phyloP scores from a whole-genome alignment of 2,329 filamentous ascomycete species.

The Penicillium sp. region DNA sequence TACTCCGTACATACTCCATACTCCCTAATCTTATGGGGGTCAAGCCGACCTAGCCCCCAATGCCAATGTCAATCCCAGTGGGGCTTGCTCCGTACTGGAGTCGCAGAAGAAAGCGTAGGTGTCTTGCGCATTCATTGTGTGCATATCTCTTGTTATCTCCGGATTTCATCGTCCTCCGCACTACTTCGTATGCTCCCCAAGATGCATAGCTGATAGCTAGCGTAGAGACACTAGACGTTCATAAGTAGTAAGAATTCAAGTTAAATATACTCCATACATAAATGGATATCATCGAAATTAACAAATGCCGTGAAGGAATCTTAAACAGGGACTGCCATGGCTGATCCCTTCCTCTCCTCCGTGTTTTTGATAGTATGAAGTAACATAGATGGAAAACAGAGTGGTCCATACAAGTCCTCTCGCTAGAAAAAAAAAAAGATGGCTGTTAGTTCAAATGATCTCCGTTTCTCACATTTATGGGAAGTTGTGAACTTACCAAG shows the following conservation, averaged over 20 bases:
- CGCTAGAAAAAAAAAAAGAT: background rate
- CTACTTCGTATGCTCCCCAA: background rate
- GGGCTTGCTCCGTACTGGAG: background rate
- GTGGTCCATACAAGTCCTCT: background rate
- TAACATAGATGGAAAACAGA: conserved; percentile 2
- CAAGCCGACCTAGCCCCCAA: background rate
- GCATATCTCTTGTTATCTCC: background rate
- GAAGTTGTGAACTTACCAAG: background rate
- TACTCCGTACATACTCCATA: too few relatives aligned
- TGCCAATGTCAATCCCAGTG: background rate
- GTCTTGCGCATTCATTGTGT: background rate
- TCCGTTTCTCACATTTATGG: background rate
- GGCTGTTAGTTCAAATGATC: background rate
- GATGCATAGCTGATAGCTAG: background rate
- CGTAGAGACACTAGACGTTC: background rate
- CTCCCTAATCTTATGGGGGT: background rate
- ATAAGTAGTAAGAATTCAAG: background rate
- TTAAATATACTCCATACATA: background rate
- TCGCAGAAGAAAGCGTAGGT: background rate
- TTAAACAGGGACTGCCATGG: background rate
- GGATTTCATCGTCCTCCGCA: background rate
- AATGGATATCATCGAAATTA: background rate
- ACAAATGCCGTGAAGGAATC: conserved; percentile 26
- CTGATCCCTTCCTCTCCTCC: background rate
- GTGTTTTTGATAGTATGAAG: background rate